These are phyloP conservation scores for Dendrobium officinale DNA, from an alignment of 106 monocot genomes.

Conservation along the genomic window DNA sequence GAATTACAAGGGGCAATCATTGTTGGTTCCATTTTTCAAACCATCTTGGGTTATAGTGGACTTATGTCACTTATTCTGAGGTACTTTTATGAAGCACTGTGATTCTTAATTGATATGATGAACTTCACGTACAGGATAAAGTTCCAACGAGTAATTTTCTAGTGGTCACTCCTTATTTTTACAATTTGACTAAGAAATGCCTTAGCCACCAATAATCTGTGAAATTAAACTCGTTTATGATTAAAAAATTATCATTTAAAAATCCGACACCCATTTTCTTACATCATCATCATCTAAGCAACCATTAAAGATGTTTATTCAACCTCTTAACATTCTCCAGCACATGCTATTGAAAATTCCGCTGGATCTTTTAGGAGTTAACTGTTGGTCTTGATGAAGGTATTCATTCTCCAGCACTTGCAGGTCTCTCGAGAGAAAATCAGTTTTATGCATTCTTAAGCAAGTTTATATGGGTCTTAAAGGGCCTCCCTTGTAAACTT, in stretches of 20 bases:
- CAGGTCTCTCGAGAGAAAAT: background rate
- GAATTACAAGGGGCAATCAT: constrained; percentile 96
- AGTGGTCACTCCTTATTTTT: background rate
- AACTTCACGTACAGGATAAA: background rate
- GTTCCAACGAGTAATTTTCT: background rate
- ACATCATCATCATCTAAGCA: background rate
- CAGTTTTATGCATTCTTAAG: background rate
- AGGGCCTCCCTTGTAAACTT: too few species aligned
- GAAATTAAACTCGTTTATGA: background rate
- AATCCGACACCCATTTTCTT: background rate
- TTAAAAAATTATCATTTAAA: background rate
- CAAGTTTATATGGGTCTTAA: background rate
- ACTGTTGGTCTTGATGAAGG: background rate
- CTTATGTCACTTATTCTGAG: constrained; percentile 91
- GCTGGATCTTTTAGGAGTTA: background rate
- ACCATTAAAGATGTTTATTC: background rate
- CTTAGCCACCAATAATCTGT: background rate
- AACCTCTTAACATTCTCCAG: background rate
- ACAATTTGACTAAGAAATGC: background rate
- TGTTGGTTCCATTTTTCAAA: constrained; percentile 83
- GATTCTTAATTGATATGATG: background rate
- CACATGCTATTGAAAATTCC: background rate
- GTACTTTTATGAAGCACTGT: constrained; percentile 26
- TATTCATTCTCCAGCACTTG: background rate
- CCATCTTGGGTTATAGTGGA: constrained; percentile 89